These are phyloP conservation scores for Cymbopogon flexuosus DNA, from an alignment of 202 grass and related monocot species.

Conservation along the genomic window DNA sequence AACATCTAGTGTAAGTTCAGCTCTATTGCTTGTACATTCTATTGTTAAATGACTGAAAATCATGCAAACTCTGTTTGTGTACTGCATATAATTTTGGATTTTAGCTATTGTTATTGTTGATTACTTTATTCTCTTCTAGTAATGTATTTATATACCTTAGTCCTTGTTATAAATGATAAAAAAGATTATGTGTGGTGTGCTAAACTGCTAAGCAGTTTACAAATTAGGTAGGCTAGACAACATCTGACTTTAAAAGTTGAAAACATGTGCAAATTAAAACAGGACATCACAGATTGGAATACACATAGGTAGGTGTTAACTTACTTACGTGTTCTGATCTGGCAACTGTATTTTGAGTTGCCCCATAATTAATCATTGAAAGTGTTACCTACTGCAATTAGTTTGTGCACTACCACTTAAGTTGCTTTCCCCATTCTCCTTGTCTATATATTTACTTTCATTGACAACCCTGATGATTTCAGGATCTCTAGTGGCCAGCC, in stretches of 20 bases:
- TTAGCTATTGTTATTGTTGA: not conserved
- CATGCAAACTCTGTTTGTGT: not conserved
- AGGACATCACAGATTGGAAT: not conserved
- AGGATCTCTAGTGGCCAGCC: not conserved
- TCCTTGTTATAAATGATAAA: not conserved
- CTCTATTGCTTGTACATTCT: not conserved
- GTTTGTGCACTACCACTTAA: not conserved
- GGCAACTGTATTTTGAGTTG: not conserved
- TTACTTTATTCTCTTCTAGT: conserved; percentile 8
- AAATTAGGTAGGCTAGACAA: not conserved
- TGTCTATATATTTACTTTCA: not conserved
- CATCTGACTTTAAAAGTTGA: conserved; percentile 3
- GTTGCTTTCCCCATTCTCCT: not conserved
- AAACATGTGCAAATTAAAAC: not conserved
- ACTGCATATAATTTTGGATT: not conserved
- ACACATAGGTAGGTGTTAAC: not conserved
- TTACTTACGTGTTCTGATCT: not conserved
- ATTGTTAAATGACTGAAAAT: not conserved
- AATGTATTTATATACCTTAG: not conserved
- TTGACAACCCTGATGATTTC: not conserved
- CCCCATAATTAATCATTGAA: not conserved
- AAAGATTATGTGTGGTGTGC: not conserved
- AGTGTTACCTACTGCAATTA: not conserved
- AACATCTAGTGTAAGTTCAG: conserved; percentile 63
- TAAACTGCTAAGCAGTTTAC: too few species aligned